Percentiles rank a stretch among this genome's conserved stretches.
Evolutionary conservation across 176 grass and related monocot species (phyloP).

Genomic region (Aegilops speltoides): DNA sequence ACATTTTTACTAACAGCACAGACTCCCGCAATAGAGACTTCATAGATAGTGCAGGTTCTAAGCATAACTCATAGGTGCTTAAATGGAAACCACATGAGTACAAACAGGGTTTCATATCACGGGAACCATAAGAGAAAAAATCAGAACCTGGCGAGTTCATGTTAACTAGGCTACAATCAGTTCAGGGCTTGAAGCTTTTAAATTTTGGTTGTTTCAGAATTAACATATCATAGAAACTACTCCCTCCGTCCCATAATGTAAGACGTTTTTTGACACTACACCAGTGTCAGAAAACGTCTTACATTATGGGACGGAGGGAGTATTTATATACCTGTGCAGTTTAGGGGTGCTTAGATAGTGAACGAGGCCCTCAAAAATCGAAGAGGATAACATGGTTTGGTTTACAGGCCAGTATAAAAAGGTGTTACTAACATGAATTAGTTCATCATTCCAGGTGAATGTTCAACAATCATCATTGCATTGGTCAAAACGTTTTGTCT

Average conservation of each 20-base stretch:
- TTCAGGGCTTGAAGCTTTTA: neutral
- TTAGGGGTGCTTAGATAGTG: neutral
- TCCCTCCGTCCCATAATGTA: too few relatives aligned
- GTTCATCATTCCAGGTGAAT: slow-evolving; percentile 13
- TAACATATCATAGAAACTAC: neutral
- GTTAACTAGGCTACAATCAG: neutral
- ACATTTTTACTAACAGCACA: slow-evolving; percentile 3
- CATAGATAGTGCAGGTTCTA: neutral
- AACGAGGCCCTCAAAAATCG: neutral
- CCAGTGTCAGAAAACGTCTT: too few relatives aligned
- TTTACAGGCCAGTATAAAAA: neutral
- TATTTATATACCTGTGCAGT: neutral
- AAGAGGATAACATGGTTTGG: neutral
- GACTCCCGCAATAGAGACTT: neutral
- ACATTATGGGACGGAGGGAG: too few relatives aligned
- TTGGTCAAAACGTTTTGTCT: slow-evolving; percentile 1
- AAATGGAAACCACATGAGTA: neutral
- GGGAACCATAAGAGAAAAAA: neutral
- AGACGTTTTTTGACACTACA: too few relatives aligned
- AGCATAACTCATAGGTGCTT: neutral
- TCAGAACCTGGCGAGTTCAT: neutral
- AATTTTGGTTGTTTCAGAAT: neutral
- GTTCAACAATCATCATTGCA: neutral
- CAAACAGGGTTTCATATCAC: neutral
- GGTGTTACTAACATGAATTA: neutral